Conservation (phyloP, 2,329 filamentous ascomycete species). For the Clonostachys rosea region DNA sequence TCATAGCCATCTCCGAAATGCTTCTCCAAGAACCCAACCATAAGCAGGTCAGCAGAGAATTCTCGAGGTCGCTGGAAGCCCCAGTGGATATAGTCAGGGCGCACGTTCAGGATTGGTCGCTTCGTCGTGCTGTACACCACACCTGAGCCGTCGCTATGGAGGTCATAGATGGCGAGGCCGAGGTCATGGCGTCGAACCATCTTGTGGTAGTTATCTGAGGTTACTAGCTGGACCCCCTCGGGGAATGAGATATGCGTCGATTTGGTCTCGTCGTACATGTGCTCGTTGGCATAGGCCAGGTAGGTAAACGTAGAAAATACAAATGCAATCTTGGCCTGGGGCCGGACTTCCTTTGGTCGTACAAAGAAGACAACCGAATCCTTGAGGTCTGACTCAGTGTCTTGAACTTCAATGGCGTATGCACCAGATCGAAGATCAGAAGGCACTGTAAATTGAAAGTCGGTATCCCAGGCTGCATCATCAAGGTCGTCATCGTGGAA, state of each 20-base stretch:
- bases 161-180: slow-evolving; percentile 28
- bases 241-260: slow-evolving; percentile 13
- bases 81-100: slow-evolving; percentile 28
- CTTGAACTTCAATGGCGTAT: slow-evolving; percentile 18
- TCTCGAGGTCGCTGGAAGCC: slow-evolving; percentile 24
- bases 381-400: slow-evolving; percentile 3
- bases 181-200: slow-evolving; percentile 22
- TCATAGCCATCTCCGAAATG: slow-evolving; percentile 19
- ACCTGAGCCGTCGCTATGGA: slow-evolving; percentile 26
- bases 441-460: slow-evolving; percentile 18
- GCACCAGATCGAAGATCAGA: slow-evolving; percentile 12
- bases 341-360: slow-evolving; percentile 10
- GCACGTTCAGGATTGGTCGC: slow-evolving; percentile 27
- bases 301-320: slow-evolving; percentile 28
- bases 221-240: slow-evolving; percentile 9
- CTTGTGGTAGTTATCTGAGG: slow-evolving; percentile 8
- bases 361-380: slow-evolving; percentile 26
- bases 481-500: slow-evolving; percentile 31
- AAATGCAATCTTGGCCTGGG: slow-evolving; percentile 12
- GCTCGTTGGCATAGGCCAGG: slow-evolving; percentile 29
- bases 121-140: slow-evolving; percentile 19
- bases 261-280: slow-evolving; percentile 21
- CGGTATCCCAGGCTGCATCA: slow-evolving; percentile 24
- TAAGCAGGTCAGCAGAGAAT: slow-evolving; percentile 24
- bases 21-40: slow-evolving; percentile 24